Conservation (phyloP, 1,139 yeast species). For the Candida gigantensis region DNA sequence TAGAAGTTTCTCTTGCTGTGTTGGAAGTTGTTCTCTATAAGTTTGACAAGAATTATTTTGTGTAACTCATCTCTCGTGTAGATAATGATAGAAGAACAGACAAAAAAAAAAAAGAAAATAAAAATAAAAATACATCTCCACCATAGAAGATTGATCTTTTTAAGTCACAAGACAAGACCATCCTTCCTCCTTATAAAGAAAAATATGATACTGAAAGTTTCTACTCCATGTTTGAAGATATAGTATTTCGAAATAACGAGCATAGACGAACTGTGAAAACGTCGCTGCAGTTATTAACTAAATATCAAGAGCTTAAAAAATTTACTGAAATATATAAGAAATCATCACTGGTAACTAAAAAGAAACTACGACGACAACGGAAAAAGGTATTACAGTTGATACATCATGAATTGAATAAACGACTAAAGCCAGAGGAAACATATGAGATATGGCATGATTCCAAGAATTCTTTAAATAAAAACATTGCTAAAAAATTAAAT, state of each 20-base stretch:
- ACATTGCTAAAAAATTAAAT: constrained; percentile 1
- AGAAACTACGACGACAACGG: constrained; percentile 18
- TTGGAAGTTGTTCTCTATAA: too few species aligned
- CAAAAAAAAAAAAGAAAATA: constrained; percentile 1
- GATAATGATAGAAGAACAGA: neutral
- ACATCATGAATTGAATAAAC: constrained; percentile 17
- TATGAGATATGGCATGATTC: constrained; percentile 40
- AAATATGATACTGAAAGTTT: too few species aligned
- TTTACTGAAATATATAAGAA: constrained; percentile 13
- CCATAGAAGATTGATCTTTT: neutral
- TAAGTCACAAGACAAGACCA: too few species aligned
- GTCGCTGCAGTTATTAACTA: constrained; percentile 16
- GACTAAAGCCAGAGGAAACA: constrained; percentile 35
- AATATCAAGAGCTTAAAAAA: constrained; percentile 22
- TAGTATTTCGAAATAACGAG: constrained; percentile 16
- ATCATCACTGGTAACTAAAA: constrained; percentile 9
- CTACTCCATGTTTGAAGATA: constrained; percentile 23
- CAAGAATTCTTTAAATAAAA: constrained; percentile 3
- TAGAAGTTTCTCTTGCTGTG: neutral
- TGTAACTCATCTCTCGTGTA: too few species aligned
- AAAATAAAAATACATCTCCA: neutral
- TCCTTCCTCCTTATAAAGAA: too few species aligned
- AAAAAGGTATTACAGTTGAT: constrained; percentile 17
- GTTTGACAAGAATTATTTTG: too few species aligned
- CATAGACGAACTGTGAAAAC: constrained; percentile 9